These are phyloP conservation scores for Rhodomyrtus psidioides DNA, from an alignment of 441 rosid species.

Conservation along the genomic window DNA sequence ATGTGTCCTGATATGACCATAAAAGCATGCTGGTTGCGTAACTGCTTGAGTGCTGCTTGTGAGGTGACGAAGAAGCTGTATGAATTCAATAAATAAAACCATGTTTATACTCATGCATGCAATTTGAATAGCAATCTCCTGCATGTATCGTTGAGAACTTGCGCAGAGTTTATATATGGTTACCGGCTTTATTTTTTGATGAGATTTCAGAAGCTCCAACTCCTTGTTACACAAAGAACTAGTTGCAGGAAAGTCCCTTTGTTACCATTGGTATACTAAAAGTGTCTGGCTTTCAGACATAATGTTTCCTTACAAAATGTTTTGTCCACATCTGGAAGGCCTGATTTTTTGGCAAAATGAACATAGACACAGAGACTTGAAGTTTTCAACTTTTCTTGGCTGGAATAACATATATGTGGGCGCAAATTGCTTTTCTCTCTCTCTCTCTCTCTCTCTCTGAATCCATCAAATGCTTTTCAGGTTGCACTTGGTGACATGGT, in stretches of 20 bases:
- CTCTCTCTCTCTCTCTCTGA: neutral
- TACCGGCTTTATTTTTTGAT: neutral
- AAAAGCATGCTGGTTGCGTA: neutral
- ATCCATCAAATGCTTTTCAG: constrained; percentile 20
- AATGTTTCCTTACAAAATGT: neutral
- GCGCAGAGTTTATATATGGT: neutral
- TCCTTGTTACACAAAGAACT: neutral
- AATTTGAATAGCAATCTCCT: neutral
- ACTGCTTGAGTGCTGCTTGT: neutral
- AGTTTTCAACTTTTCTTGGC: neutral
- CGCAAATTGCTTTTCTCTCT: neutral
- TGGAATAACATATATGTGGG: neutral
- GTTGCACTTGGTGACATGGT: constrained; percentile 94
- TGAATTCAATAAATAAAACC: neutral
- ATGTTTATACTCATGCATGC: neutral
- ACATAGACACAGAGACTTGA: neutral
- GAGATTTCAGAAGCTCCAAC: neutral
- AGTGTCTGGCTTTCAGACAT: neutral
- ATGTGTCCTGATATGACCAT: neutral
- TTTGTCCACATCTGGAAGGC: neutral
- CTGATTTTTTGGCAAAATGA: neutral
- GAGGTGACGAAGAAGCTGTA: neutral
- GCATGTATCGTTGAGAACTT: neutral
- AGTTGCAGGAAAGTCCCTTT: neutral
- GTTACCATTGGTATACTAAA: neutral